Evolutionary conservation across 441 rosid species (phyloP).

Genomic region (Adansonia gregorii): DNA sequence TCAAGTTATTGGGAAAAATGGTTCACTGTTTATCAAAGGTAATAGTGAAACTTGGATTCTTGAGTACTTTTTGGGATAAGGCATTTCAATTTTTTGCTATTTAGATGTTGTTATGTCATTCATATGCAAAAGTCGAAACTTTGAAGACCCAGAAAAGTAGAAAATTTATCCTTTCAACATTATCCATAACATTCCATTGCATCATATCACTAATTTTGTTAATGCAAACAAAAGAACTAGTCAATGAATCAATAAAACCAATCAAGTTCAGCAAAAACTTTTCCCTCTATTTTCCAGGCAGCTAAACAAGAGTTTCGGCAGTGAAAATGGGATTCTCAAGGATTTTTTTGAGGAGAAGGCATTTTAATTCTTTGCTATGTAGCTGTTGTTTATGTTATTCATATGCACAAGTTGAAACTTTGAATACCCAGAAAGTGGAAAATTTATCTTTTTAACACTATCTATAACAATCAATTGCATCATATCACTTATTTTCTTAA

Average conservation of each 20-base stretch:
- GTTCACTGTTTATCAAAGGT: conserved; percentile 12
- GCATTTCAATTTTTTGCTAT: not conserved
- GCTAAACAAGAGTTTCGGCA: conserved; percentile 13
- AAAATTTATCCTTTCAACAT: not conserved
- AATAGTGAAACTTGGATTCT: not conserved
- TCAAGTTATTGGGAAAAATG: not conserved
- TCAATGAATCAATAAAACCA: not conserved
- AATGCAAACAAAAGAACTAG: not conserved
- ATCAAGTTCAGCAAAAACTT: conserved; percentile 8
- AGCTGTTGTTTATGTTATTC: not conserved
- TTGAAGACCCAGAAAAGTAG: not conserved
- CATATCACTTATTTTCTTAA: not conserved
- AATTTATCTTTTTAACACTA: not conserved
- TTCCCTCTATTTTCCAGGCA: conserved; percentile 20
- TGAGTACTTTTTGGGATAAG: not conserved
- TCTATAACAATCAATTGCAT: conserved; percentile 7
- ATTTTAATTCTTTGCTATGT: not conserved
- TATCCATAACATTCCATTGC: not conserved
- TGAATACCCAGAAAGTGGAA: not conserved
- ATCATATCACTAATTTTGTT: not conserved
- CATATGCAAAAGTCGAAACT: not conserved
- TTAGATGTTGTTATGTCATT: not conserved
- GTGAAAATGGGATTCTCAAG: not conserved
- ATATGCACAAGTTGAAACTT: not conserved
- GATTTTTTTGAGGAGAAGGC: not conserved